Evolutionary conservation across 2,329 filamentous ascomycete genomes (phyloP).

Genomic region (Fusarium oligoseptatum): DNA sequence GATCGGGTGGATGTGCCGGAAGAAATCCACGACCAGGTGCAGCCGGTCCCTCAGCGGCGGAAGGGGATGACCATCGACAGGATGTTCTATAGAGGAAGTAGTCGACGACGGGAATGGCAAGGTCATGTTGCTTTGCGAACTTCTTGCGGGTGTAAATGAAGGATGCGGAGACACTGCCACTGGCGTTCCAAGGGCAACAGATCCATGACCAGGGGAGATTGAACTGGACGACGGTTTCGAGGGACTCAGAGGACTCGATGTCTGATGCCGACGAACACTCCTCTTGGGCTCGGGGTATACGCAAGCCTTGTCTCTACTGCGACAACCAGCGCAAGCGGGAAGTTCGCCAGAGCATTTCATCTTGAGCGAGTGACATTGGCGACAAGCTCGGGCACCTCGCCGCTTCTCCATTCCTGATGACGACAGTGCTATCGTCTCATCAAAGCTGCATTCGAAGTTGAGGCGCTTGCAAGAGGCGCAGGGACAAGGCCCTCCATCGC

Average conservation of each 20-base stretch:
- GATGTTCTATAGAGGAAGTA: background rate
- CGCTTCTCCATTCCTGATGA: constrained; percentile 51
- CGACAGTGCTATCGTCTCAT: background rate
- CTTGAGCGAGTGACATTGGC: constrained; percentile 56
- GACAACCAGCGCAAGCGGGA: constrained; percentile 36
- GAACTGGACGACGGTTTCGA: background rate
- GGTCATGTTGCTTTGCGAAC: background rate
- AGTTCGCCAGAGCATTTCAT: constrained; percentile 62
- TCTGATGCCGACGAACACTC: background rate
- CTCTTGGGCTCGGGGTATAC: constrained; percentile 13
- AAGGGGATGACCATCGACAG: background rate
- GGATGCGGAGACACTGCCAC: background rate
- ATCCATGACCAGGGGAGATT: background rate
- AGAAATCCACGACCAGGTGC: constrained; percentile 42
- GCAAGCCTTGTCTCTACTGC: constrained; percentile 43
- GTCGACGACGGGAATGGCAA: background rate
- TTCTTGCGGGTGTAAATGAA: background rate
- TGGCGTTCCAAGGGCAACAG: background rate
- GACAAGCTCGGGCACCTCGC: constrained; percentile 62
- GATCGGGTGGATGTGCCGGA: constrained; percentile 42
- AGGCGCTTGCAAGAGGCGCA: constrained; percentile 65
- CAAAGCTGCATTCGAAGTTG: constrained; percentile 62
- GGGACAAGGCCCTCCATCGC: constrained; percentile 59
- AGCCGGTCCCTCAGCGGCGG: constrained; percentile 32
- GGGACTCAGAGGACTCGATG: background rate